Percentiles rank a stretch among this genome's conserved stretches.
Evolutionary conservation across 805 yeast genomes (phyloP).

Genomic region (Monosporozyma yasuniensis): DNA sequence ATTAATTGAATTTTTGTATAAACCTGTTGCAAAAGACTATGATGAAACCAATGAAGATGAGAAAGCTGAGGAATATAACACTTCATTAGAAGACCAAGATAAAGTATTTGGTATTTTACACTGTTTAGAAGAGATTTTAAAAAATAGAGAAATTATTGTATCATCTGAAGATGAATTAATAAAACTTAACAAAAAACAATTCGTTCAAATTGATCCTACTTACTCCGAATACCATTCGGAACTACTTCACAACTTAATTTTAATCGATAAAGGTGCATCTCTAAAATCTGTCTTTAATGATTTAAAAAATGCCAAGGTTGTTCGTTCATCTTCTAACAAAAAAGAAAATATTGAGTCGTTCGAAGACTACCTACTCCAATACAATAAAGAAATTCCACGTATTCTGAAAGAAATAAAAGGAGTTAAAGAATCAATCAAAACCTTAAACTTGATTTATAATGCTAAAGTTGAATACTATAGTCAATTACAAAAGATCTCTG

Average conservation of each 20-base stretch:
- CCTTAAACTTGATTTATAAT: slow-evolving; percentile 61
- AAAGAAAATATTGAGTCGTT: slow-evolving; percentile 5
- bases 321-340: slow-evolving; percentile 8
- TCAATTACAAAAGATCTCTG: slow-evolving; percentile 80
- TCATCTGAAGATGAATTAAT: slow-evolving; percentile 20
- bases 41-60: slow-evolving; percentile 29
- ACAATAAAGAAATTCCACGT: slow-evolving; percentile 14
- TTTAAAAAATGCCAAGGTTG: slow-evolving; percentile 24
- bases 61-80: slow-evolving; percentile 71
- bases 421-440: slow-evolving; percentile 37
- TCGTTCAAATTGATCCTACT: slow-evolving; percentile 14
- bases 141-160: slow-evolving; percentile 33
- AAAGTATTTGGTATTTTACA: slow-evolving; percentile 51
- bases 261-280: slow-evolving; percentile 19
- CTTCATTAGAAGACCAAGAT: slow-evolving; percentile 68
- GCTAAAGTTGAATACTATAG: slow-evolving; percentile 73
- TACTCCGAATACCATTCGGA: slow-evolving; percentile 27
- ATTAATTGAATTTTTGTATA: slow-evolving; percentile 13
- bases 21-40: slow-evolving; percentile 22
- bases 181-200: slow-evolving; percentile 11
- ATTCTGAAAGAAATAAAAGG: slow-evolving; percentile 20
- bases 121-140: slow-evolving; percentile 40
- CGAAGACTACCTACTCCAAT: slow-evolving; percentile 22
- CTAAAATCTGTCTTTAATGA: slow-evolving; percentile 28
- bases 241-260: slow-evolving; percentile 19